phyloP scores from a whole-genome alignment of 2,329 filamentous ascomycete species.

The Aspergillus sp. region DNA sequence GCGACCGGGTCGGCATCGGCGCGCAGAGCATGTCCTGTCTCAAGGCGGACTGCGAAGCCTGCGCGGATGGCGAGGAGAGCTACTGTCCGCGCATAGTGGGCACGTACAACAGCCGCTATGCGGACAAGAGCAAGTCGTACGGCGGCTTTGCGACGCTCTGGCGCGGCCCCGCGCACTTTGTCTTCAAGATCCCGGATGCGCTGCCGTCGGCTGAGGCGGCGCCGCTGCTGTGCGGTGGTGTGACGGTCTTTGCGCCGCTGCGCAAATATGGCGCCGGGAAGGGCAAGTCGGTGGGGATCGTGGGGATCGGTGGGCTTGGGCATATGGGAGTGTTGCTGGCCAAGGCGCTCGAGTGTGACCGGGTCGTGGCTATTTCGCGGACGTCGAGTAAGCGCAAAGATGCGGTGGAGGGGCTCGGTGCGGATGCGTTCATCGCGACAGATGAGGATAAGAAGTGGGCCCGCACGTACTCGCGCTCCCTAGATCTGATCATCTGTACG shows the following conservation, averaged over 20 bases:
- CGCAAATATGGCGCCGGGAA: slow-evolving; percentile 65
- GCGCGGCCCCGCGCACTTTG: slow-evolving; percentile 58
- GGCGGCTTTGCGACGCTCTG: slow-evolving; percentile 60
- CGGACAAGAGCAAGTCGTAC: slow-evolving; percentile 34
- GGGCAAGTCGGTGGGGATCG: slow-evolving; percentile 67
- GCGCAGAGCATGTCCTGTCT: slow-evolving; percentile 59
- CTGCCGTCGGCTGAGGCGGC: slow-evolving; percentile 54
- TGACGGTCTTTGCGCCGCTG: slow-evolving; percentile 71
- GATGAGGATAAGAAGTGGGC: slow-evolving; percentile 56
- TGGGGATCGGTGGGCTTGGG: slow-evolving; percentile 71
- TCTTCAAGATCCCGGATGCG: slow-evolving; percentile 53
- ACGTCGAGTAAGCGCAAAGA: slow-evolving; percentile 50
- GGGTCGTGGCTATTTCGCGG: slow-evolving; percentile 56
- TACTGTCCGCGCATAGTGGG: slow-evolving; percentile 38
- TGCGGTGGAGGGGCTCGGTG: slow-evolving; percentile 51
- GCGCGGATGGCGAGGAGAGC: slow-evolving; percentile 36
- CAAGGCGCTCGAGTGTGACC: slow-evolving; percentile 66
- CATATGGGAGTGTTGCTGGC: slow-evolving; percentile 72
- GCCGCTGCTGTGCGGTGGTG: slow-evolving; percentile 74
- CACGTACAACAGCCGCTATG: slow-evolving; percentile 37
- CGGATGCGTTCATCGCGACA: slow-evolving; percentile 56
- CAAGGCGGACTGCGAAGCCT: slow-evolving; percentile 39
- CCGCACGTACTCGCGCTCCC: slow-evolving; percentile 43
- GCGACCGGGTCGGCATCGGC: slow-evolving; percentile 63
- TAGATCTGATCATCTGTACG: slow-evolving; percentile 58